These are phyloP conservation scores for Candida caryicola DNA, from an alignment of 805 yeast species.

Conservation along the genomic window DNA sequence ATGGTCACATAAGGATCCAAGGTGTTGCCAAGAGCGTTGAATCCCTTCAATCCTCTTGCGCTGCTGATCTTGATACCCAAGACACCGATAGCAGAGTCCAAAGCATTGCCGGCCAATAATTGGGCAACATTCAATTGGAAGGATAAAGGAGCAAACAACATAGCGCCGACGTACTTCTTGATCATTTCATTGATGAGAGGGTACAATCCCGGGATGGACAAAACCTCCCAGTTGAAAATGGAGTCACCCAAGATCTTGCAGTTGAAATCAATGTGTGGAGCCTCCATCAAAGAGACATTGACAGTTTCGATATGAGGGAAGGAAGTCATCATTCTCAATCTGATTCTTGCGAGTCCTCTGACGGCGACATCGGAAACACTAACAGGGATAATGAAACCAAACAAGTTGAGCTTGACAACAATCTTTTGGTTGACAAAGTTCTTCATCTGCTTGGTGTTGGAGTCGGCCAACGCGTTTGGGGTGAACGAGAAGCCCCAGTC, in stretches of 20 bases:
- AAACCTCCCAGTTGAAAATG: conserved; percentile 81
- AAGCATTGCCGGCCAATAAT: conserved; percentile 76
- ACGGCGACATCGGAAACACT: conserved; percentile 78
- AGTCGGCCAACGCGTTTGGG: conserved; percentile 85
- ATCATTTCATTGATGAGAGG: conserved; percentile 83
- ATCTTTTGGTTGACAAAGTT: conserved; percentile 80
- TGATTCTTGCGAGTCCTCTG: conserved; percentile 67
- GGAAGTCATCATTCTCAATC: conserved; percentile 83
- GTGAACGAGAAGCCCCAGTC: conserved; percentile 93
- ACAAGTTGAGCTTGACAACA: conserved; percentile 73
- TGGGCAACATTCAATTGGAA: conserved; percentile 92
- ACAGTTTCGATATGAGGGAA: conserved; percentile 94
- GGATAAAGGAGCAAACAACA: conserved; percentile 84
- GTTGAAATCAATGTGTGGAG: conserved; percentile 85
- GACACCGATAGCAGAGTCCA: conserved; percentile 83
- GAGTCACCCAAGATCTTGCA: conserved; percentile 75
- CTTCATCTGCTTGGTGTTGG: conserved; percentile 79
- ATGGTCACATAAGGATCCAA: conserved; percentile 86
- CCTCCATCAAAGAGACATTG: conserved; percentile 77
- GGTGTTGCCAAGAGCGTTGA: conserved; percentile 69
- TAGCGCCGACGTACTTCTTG: conserved; percentile 82
- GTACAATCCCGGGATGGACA: conserved; percentile 82
- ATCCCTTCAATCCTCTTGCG: conserved; percentile 68
- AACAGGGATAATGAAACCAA: conserved; percentile 80
- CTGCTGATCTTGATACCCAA: conserved; percentile 63